Base-by-base conservation (phyloP, 768 basidiomycete genomes). In the Sutorius australiensis region DNA sequence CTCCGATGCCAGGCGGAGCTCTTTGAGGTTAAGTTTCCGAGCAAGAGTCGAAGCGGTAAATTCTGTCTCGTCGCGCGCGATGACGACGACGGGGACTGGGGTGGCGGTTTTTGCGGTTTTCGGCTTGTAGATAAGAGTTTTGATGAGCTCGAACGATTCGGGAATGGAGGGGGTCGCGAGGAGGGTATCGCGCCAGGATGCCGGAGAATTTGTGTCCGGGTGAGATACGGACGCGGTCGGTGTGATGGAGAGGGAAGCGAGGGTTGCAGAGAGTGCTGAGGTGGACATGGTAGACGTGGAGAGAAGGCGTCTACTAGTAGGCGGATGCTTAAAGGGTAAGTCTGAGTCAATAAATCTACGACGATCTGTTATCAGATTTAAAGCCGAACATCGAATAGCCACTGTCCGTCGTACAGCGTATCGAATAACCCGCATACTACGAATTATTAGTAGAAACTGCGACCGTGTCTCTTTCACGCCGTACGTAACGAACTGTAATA, bases 91-190 rank as follows among this genome's bases (percentile, higher is more conserved):
- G 8, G 93, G 94, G 48, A 92, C 79, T 2, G 92, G 84, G 30
- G 80, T 82, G 7, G 89, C 90, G 0, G 82, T 80, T 70, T 97
- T 97, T n/a, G 93, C 87, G 3, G 93, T 92, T 72, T 95, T 95
- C 31, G 94, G 94, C 68, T 98, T 98, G 85, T 92, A 95, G 51
- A 95, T 86, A 60, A 95, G 85, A 44, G 88, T 89, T 70, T 93
- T 94, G 67, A 89, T 79, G 61, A 91, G 77, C 67, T 89, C 82
- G 64, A 86, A 89, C 14, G 76, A 74, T 43, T 72, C 73, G 1
- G 86, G 84, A 21, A 78, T 73, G 12, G 77, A 72, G 36, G 77
- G 59, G 46, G 72, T 69, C 7, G 79, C 75, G 55, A 78, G 74
- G 61, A 97, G 72, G 40, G 85, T 81, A 40, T 84, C 84, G 58